These are phyloP conservation scores for Dentipellis fragilis DNA, from an alignment of 768 basidiomycete species.

Conservation along the genomic window DNA sequence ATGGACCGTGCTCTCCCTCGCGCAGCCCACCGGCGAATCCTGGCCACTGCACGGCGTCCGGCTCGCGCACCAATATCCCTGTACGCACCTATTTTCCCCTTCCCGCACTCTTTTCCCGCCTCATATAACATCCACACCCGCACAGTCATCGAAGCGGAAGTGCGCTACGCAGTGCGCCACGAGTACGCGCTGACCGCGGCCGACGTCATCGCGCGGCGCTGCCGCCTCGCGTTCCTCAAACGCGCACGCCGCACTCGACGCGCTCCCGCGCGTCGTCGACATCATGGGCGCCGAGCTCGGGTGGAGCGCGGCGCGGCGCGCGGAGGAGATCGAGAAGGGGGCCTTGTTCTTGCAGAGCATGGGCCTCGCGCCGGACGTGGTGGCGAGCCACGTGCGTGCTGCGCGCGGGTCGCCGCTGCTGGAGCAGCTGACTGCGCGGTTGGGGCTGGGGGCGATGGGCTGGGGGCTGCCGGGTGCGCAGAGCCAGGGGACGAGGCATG, in stretches of 20 bases:
- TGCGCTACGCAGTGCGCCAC: constrained; percentile 76
- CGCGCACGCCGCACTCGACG: constrained; percentile 71
- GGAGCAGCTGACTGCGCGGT: neutral
- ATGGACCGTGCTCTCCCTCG: constrained; percentile 84
- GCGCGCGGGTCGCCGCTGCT: constrained; percentile 2
- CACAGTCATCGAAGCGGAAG: constrained; percentile 84
- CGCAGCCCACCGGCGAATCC: constrained; percentile 60
- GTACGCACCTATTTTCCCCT: constrained; percentile 27
- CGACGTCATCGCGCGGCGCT: constrained; percentile 88
- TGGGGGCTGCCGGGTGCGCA: neutral
- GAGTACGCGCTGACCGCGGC: constrained; percentile 91
- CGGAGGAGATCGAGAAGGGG: constrained; percentile 46
- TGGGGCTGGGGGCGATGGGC: constrained; percentile 16
- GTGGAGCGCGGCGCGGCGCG: constrained; percentile 58
- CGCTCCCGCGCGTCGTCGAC: constrained; percentile 80
- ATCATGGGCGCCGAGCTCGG: constrained; percentile 82
- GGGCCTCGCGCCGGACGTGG: constrained; percentile 52
- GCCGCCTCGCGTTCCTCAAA: constrained; percentile 95
- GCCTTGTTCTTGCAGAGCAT: constrained; percentile 70
- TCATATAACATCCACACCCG: neutral
- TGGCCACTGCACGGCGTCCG: constrained; percentile 87
- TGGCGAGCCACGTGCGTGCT: neutral
- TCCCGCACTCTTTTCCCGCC: neutral
- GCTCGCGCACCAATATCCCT: constrained; percentile 65
- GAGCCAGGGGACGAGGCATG: constrained; percentile 3